These are phyloP conservation scores for Mucor irregularis DNA, from an alignment of 371 early-diverging fungal species.

Conservation along the genomic window DNA sequence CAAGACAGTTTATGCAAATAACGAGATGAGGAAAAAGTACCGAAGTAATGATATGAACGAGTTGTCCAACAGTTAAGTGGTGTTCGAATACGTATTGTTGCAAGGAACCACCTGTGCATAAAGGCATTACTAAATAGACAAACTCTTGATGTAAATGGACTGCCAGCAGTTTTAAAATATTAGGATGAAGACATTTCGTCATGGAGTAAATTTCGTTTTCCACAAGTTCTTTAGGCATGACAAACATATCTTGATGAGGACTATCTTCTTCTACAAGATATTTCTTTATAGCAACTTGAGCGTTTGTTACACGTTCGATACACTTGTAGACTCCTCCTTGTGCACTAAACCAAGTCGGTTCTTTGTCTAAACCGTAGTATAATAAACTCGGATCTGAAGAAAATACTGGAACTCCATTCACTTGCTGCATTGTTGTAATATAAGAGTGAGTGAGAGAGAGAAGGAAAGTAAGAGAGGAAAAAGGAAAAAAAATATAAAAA, in stretches of 20 bases:
- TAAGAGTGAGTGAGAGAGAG: not conserved
- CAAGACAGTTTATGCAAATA: not conserved
- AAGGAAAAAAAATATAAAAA: constrained; percentile 2
- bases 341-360: constrained; percentile 54
- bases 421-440: constrained; percentile 38
- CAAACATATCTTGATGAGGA: constrained; percentile 45
- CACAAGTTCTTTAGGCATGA: constrained; percentile 54
- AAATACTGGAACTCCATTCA: constrained; percentile 49
- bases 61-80: constrained; percentile 45
- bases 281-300: constrained; percentile 48
- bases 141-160: constrained; percentile 51
- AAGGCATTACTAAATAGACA: constrained; percentile 52
- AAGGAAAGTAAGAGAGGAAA: not conserved
- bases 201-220: constrained; percentile 56
- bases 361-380: constrained; percentile 40
- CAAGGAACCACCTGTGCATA: constrained; percentile 50
- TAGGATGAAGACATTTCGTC: constrained; percentile 50
- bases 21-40: constrained; percentile 24
- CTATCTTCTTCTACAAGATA: constrained; percentile 47
- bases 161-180: constrained; percentile 41
- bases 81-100: constrained; percentile 55
- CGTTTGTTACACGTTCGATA: constrained; percentile 25
- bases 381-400: constrained; percentile 38
- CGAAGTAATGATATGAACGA: constrained; percentile 43
- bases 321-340: constrained; percentile 55